phyloP scores from a whole-genome alignment of 352 stramenopile species.

The Pythium dissimile region DNA sequence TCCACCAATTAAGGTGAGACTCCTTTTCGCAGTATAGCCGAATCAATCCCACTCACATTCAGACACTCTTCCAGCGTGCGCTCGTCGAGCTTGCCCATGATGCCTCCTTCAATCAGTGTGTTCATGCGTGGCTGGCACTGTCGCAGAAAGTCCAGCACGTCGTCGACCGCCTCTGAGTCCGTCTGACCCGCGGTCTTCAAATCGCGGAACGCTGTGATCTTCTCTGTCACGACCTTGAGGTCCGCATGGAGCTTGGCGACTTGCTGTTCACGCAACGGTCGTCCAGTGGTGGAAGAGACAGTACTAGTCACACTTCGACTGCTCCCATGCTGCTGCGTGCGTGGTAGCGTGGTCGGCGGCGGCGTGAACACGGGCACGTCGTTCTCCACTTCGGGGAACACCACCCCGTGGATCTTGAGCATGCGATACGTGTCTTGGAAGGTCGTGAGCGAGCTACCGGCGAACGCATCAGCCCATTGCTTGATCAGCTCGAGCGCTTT shows the following conservation, averaged over 20 bases:
- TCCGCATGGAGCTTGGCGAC: conserved; percentile 69
- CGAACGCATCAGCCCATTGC: conserved; percentile 77
- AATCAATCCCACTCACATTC: conserved; percentile 37
- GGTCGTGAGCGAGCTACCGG: conserved; percentile 34
- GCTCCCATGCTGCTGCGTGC: conserved; percentile 6
- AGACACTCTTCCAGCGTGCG: conserved; percentile 75
- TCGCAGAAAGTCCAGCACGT: conserved; percentile 75
- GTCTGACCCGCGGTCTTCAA: conserved; percentile 26
- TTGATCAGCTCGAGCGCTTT: conserved; percentile 74
- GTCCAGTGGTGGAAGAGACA: background rate
- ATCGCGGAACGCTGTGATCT: conserved; percentile 51
- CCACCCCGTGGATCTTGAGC: conserved; percentile 69
- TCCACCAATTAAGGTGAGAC: background rate
- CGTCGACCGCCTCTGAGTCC: conserved; percentile 47
- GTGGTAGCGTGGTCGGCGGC: conserved; percentile 30
- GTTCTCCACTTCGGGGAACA: conserved; percentile 65
- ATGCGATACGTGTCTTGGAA: conserved; percentile 80
- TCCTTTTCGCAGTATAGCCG: background rate
- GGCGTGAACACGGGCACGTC: conserved; percentile 73
- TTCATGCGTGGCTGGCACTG: conserved; percentile 88
- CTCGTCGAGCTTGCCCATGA: conserved; percentile 85
- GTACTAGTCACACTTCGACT: conserved; percentile 17
- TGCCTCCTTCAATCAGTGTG: conserved; percentile 80
- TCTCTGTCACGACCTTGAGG: conserved; percentile 66
- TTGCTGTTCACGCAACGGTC: conserved; percentile 51